These are phyloP conservation scores for Tetrastigma voinierianum DNA, from an alignment of 164 flowering plant genomes.

Conservation along the genomic window DNA sequence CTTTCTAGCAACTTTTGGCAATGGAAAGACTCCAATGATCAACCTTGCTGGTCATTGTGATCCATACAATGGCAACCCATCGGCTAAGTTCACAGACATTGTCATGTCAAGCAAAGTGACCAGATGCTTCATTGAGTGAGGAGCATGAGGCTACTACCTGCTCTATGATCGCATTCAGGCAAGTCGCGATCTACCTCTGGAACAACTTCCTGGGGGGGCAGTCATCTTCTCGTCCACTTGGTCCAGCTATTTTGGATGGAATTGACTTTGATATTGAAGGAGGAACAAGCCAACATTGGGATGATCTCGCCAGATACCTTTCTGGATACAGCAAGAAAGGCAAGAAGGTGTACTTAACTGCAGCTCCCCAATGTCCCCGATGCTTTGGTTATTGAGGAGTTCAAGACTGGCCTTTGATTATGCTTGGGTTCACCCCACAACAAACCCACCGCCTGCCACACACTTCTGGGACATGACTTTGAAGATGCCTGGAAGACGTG, in stretches of 20 bases:
- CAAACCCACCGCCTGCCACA: constrained; percentile 39
- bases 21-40: constrained; percentile 14
- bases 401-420: constrained; percentile 27
- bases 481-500: constrained; percentile 28
- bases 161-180: no score
- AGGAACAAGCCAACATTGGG: constrained; percentile 6
- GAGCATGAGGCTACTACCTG: no score
- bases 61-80: no score
- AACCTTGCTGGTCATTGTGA: constrained; percentile 25
- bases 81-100: no score
- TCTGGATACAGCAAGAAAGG: background rate
- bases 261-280: constrained; percentile 21
- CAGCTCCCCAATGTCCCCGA: constrained; percentile 31
- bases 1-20: constrained; percentile 19
- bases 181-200: constrained; percentile 25
- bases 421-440: constrained; percentile 37
- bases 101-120: no score
- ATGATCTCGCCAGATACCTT: constrained; percentile 1
- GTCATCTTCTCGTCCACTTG: constrained; percentile 16
- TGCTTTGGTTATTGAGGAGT: constrained; percentile 22
- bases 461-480: constrained; percentile 18
- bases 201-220: constrained; percentile 24
- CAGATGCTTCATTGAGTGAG: no score
- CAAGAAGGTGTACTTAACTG: constrained; percentile 13
- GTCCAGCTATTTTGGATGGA: constrained; percentile 27